Conservation (phyloP, 768 basidiomycete species). For the Suillus cothurnatus region DNA sequence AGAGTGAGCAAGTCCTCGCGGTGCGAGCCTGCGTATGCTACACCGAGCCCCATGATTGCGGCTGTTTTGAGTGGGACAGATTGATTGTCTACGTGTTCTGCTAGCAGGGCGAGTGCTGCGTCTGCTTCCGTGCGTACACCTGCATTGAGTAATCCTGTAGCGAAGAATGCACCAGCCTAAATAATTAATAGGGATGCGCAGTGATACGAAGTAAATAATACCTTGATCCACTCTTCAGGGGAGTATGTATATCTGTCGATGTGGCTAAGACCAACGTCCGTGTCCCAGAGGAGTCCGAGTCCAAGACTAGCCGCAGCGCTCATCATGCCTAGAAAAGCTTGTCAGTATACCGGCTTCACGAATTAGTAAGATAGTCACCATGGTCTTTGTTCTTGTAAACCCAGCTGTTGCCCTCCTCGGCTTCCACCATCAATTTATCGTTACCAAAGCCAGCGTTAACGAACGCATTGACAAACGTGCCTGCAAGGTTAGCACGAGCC, state of each 20-base stretch:
- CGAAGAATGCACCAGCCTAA: conserved; percentile 89
- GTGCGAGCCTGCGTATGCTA: conserved; percentile 94
- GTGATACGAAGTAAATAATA: conserved; percentile 17
- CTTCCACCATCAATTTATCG: conserved; percentile 97
- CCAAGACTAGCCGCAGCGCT: conserved; percentile 95
- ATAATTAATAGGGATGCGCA: neutral
- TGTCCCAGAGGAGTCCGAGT: conserved; percentile 93
- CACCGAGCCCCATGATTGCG: conserved; percentile 89
- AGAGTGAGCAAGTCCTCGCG: conserved; percentile 79
- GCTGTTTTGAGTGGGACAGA: conserved; percentile 82
- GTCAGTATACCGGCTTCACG: neutral
- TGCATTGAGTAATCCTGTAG: conserved; percentile 89
- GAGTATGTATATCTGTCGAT: conserved; percentile 99
- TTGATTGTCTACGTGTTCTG: conserved; percentile 88
- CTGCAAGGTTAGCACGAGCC: conserved; percentile 90
- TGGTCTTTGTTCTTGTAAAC: conserved; percentile 99
- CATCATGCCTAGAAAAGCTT: conserved; percentile 73
- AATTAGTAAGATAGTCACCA: conserved; percentile 48
- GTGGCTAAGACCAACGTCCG: conserved; percentile 89
- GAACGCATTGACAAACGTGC: conserved; percentile 98
- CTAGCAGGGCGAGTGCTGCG: conserved; percentile 86
- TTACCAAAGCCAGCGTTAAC: conserved; percentile 95
- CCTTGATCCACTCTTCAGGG: conserved; percentile 95
- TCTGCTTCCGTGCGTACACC: conserved; percentile 92
- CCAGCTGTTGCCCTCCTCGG: conserved; percentile 96